phyloP scores from a whole-genome alignment of 1,284 basidiomycete genomes.

The Cryptococcus maquisensis region DNA sequence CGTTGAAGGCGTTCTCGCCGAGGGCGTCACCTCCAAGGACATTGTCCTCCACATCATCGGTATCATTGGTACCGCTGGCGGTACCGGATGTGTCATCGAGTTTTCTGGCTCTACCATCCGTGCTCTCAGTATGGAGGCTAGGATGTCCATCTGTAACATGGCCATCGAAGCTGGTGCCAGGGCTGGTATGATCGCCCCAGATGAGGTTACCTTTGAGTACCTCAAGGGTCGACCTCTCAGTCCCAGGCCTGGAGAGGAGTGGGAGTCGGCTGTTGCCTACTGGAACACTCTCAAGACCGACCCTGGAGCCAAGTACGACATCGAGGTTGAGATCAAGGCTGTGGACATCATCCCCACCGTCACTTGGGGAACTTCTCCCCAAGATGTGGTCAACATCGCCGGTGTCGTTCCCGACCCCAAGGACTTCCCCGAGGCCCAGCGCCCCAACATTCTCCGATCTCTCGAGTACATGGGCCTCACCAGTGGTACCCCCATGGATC shows the following conservation, averaged over 20 bases:
- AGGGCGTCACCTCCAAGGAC: slow-evolving; percentile 91
- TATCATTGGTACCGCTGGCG: slow-evolving; percentile 88
- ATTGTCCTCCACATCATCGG: slow-evolving; percentile 94
- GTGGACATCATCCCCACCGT: slow-evolving; percentile 90
- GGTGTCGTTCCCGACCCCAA: slow-evolving; percentile 79
- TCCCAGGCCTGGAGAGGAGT: slow-evolving; percentile 70
- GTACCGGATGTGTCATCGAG: slow-evolving; percentile 89
- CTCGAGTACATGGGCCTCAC: slow-evolving; percentile 88
- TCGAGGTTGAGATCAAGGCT: slow-evolving; percentile 77
- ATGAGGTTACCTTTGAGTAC: slow-evolving; percentile 85
- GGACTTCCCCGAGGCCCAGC: slow-evolving; percentile 64
- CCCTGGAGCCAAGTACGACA: slow-evolving; percentile 83
- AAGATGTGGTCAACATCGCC: slow-evolving; percentile 85
- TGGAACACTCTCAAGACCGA: slow-evolving; percentile 84
- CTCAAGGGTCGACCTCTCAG: slow-evolving; percentile 79
- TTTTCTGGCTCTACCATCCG: slow-evolving; percentile 90
- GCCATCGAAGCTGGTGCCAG: slow-evolving; percentile 94
- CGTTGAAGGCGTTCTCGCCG: slow-evolving; percentile 77
- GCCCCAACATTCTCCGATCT: slow-evolving; percentile 71
- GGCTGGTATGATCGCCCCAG: slow-evolving; percentile 92
- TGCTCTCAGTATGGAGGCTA: slow-evolving; percentile 86
- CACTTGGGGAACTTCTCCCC: slow-evolving; percentile 94
- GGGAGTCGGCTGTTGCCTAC: slow-evolving; percentile 83
- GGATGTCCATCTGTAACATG: slow-evolving; percentile 98
- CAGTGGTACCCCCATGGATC: slow-evolving; percentile 77